Conservation (phyloP, 106 monocot species). For the Phalaenopsis equestris region DNA sequence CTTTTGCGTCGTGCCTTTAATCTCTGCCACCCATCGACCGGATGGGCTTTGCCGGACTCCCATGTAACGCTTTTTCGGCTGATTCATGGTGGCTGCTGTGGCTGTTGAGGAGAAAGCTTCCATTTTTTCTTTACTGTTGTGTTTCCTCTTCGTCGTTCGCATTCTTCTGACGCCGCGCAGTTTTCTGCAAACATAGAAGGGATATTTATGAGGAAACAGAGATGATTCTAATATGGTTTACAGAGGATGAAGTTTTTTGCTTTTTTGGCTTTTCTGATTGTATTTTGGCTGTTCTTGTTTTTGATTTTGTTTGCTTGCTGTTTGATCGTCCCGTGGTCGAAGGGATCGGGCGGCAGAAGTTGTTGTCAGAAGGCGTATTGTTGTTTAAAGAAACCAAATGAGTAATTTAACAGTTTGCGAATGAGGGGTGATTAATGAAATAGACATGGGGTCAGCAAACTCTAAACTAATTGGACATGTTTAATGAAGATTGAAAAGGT, state of each 20-base stretch:
- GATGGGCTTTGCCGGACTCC: conserved; percentile 23
- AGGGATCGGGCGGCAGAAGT: neutral
- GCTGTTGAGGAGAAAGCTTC: neutral
- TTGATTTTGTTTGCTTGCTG: neutral
- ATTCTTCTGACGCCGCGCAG: neutral
- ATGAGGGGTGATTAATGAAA: too few species aligned
- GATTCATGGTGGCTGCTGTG: neutral
- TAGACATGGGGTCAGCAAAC: neutral
- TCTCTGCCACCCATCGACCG: conserved; percentile 24
- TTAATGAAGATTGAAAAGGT: neutral
- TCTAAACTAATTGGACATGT: neutral
- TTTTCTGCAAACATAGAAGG: neutral
- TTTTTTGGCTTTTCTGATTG: neutral
- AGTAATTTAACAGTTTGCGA: too few species aligned
- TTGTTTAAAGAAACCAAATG: too few species aligned
- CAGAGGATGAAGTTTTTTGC: neutral
- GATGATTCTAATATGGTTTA: neutral
- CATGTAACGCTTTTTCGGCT: conserved; percentile 10
- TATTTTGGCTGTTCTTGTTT: neutral
- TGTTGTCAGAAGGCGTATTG: neutral
- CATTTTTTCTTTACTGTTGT: neutral
- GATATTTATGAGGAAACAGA: neutral
- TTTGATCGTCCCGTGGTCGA: neutral
- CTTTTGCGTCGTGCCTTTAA: conserved; percentile 20
- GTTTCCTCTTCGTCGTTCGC: neutral